Base-by-base conservation (phyloP, 2,329 filamentous ascomycete genomes). In the Tolypocladium endophyticum region DNA sequence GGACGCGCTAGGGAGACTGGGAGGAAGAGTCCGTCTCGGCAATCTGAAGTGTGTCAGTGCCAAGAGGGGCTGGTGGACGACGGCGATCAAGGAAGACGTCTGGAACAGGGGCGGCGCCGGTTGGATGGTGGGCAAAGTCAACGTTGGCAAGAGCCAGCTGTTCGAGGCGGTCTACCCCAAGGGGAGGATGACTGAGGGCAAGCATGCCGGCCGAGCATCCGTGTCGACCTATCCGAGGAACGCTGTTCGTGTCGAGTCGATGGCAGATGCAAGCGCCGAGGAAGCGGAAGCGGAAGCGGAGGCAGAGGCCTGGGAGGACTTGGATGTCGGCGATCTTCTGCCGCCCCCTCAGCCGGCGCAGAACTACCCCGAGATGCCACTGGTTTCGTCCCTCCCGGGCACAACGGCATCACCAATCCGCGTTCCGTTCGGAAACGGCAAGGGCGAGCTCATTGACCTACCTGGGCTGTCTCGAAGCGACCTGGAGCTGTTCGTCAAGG, bases 41-140 rank as follows among this genome's bases (percentile, higher is more conserved):
- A 97, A 96, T 67, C 79, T 97, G 14, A 81, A 83, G 63, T 91
- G 91, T 69, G 92, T 99, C 50, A 97, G 92, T 68, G 86, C 93
- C 12, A 89, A 89, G 69, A 81, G 90, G 61, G 83, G 83, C 12
- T 99, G 95, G 94, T 97, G 93, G 90, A 96, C 92, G 0, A 88
- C 83, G 64, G 79, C 88, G 56, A 76, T 99, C 59, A 96, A 90
- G 72, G 87, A 96, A 65, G 87, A 92, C 55, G 92, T 99, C 55
- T 92, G 86, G 81, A 76, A 86, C 52, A 84, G 90, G 56, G 92
- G 91, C 4, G 93, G 93, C 5, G 94, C 87, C 20, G 87, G 89
- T 20, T 99, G 94, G 93, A 87, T 99, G 79, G 89, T 99, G 3
- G 94, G 94, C n/a, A 97, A 96, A 73, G 91, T 92, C 63, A 99